phyloP scores from a whole-genome alignment of 192 early-diverging fungal genomes.

The Chytriomyces sp. region DNA sequence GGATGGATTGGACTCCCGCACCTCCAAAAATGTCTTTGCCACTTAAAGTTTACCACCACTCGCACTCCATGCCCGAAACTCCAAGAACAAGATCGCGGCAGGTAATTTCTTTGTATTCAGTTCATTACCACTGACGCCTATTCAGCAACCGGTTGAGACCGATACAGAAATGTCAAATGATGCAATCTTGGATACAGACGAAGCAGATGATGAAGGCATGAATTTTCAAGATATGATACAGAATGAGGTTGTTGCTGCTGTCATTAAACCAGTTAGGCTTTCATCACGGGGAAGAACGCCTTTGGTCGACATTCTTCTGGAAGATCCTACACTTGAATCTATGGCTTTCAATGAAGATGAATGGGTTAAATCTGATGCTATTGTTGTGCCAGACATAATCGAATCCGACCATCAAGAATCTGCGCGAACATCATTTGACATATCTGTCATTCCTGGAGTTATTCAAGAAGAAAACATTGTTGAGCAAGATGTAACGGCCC shows the following conservation, averaged over 20 bases:
- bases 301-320: neutral
- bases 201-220: neutral
- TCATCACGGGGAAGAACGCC: conserved; percentile 7
- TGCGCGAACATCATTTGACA: neutral
- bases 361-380: conserved; percentile 13
- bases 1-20: conserved; percentile 39
- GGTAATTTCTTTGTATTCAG: conserved; percentile 1
- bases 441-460: neutral
- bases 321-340: conserved; percentile 1
- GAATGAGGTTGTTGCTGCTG: neutral
- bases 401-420: no score
- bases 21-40: conserved; percentile 35
- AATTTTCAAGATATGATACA: neutral
- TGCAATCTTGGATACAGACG: no score
- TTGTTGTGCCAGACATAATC: neutral
- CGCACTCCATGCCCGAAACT: conserved; percentile 30
- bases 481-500: neutral
- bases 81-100: conserved; percentile 10
- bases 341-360: conserved; percentile 11
- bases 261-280: neutral
- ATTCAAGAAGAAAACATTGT: neutral
- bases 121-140: neutral
- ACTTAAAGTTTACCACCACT: neutral
- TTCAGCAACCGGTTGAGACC: neutral
- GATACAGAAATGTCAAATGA: neutral